These are phyloP conservation scores for Rubia peregrina DNA, from an alignment of 305 asterid species.

Conservation along the genomic window DNA sequence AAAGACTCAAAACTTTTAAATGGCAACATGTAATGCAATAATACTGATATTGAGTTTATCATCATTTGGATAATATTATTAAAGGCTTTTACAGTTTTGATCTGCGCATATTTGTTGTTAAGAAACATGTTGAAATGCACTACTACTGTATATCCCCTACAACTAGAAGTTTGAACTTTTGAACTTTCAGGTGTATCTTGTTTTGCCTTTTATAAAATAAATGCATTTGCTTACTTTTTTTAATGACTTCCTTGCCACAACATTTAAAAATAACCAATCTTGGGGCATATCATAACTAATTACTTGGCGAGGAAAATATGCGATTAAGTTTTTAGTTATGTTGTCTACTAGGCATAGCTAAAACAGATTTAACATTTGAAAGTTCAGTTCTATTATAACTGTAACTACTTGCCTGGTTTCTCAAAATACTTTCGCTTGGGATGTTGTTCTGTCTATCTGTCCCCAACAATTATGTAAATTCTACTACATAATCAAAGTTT, in stretches of 20 bases:
- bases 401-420: neutral
- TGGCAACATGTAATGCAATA: too few species aligned
- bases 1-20: too few species aligned
- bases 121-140: neutral
- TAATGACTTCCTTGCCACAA: neutral
- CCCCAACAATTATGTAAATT: neutral
- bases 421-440: neutral
- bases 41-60: too few species aligned
- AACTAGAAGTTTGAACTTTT: neutral
- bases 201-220: neutral
- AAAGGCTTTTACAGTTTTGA: neutral
- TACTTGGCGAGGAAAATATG: neutral
- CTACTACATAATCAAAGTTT: neutral
- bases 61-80: too few species aligned
- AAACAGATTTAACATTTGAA: neutral
- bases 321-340: neutral
- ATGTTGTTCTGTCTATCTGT: neutral
- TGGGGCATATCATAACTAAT: neutral
- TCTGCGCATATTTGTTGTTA: too few species aligned
- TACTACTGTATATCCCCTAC: neutral
- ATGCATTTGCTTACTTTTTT: neutral
- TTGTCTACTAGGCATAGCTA: neutral
- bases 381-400: neutral
- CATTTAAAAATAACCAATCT: neutral
- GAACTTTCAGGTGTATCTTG: neutral